Conservation (phyloP, 2,329 filamentous ascomycete species). For the Epichloe bromicola region DNA sequence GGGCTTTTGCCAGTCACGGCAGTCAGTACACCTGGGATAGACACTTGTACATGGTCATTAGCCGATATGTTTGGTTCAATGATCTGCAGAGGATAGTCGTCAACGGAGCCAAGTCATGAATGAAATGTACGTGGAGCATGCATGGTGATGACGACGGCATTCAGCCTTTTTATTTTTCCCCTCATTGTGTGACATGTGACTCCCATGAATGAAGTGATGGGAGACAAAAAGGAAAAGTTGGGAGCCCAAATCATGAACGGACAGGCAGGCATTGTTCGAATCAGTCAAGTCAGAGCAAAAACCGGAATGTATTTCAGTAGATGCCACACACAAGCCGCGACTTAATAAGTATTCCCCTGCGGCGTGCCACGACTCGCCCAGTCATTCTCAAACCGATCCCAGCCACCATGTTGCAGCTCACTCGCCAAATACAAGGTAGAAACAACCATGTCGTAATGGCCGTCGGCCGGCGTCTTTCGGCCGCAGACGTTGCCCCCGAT, state of each 20-base stretch:
- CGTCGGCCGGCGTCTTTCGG: conserved; percentile 36
- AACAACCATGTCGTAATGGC: conserved; percentile 43
- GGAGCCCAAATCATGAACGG: not conserved
- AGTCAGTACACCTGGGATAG: conserved; percentile 29
- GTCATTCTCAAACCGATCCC: conserved; percentile 38
- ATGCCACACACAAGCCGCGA: no score
- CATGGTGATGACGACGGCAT: not conserved
- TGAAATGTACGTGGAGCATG: not conserved
- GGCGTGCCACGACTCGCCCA: conserved; percentile 24
- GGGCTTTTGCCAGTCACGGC: conserved; percentile 23
- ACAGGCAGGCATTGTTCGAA: no score
- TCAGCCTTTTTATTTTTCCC: not conserved
- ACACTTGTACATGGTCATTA: conserved; percentile 24
- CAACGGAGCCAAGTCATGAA: not conserved
- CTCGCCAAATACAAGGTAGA: conserved; percentile 38
- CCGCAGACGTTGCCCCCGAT: conserved; percentile 48
- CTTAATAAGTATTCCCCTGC: conserved; percentile 19
- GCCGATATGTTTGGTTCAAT: conserved; percentile 29
- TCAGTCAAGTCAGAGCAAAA: no score
- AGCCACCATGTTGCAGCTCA: conserved; percentile 38
- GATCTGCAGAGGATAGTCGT: conserved; percentile 9
- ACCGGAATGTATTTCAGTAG: no score
- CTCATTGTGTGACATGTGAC: not conserved
- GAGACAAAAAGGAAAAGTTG: not conserved
- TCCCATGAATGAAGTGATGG: no score